phyloP scores from a whole-genome alignment of 768 basidiomycete species.

The Suillus variegatus region DNA sequence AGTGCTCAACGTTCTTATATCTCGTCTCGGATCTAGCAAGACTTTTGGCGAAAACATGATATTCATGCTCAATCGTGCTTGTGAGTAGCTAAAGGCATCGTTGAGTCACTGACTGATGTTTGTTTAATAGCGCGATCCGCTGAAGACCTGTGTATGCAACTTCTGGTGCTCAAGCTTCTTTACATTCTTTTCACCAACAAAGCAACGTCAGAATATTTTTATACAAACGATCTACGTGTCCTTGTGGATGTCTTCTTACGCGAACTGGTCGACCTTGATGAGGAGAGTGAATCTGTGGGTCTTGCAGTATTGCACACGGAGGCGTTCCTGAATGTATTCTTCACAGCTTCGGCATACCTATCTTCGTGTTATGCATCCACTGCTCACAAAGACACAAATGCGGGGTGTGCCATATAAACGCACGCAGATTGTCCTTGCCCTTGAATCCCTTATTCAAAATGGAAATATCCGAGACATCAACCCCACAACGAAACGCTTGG shows the following conservation, averaged over 20 bases:
- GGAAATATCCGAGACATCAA: constrained; percentile 79
- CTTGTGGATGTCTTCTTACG: constrained; percentile 98
- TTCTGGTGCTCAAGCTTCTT: constrained; percentile 90
- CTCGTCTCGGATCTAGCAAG: constrained; percentile 83
- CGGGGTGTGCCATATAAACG: constrained; percentile 87
- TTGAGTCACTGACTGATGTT: constrained; percentile 12
- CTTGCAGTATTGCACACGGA: neutral
- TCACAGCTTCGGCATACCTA: constrained; percentile 88
- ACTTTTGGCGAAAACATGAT: constrained; percentile 99
- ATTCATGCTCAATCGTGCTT: constrained; percentile 96
- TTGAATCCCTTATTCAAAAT: constrained; percentile 77
- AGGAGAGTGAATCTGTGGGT: constrained; percentile 90
- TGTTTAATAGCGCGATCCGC: constrained; percentile 68
- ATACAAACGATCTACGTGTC: constrained; percentile 95
- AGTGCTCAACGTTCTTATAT: constrained; percentile 79
- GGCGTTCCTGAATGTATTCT: constrained; percentile 3
- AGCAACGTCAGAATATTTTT: constrained; percentile 94
- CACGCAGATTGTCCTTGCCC: constrained; percentile 78
- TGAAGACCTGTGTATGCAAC: constrained; percentile 93
- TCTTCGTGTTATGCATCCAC: constrained; percentile 92
- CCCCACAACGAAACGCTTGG: constrained; percentile 86
- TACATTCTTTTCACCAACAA: constrained; percentile 94
- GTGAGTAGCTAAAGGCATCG: constrained; percentile 48
- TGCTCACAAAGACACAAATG: constrained; percentile 93
- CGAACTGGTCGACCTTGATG: constrained; percentile 87